Percentiles rank a stretch among this genome's conserved stretches.
Conservation (phyloP, 2,329 filamentous ascomycete genomes). For the Didymella pinodella region DNA sequence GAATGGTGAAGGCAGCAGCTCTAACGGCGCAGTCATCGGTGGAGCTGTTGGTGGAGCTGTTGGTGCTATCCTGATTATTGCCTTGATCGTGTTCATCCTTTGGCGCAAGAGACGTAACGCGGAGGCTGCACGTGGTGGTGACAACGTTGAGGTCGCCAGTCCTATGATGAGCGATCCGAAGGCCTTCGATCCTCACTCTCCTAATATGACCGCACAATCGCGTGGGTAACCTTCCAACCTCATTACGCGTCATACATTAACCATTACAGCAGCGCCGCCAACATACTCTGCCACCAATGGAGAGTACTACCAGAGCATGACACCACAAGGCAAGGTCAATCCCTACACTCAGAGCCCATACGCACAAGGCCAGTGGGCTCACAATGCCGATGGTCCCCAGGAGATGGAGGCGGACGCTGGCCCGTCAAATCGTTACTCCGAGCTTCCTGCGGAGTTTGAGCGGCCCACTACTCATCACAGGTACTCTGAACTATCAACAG, state of each 20-base stretch:
- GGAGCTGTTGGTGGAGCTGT: constrained; percentile 40
- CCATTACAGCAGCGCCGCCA: constrained; percentile 32
- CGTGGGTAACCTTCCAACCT: constrained; percentile 24
- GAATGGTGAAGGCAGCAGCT: constrained; percentile 6
- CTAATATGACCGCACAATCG: constrained; percentile 29
- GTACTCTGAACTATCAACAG: constrained; percentile 35
- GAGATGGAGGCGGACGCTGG: constrained; percentile 30
- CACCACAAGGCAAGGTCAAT: constrained; percentile 21
- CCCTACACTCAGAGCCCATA: constrained; percentile 18
- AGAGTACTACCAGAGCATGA: constrained; percentile 25
- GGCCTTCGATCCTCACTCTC: constrained; percentile 17
- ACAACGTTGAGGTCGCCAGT: constrained; percentile 7
- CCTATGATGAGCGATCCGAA: constrained; percentile 29
- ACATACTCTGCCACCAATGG: constrained; percentile 35
- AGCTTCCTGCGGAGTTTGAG: constrained; percentile 34
- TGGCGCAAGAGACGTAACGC: constrained; percentile 27
- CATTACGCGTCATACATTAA: background rate
- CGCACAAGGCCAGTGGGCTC: constrained; percentile 28
- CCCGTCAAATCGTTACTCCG: constrained; percentile 27
- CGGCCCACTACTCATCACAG: constrained; percentile 18
- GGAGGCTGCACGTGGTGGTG: background rate
- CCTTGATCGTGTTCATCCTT: constrained; percentile 35
- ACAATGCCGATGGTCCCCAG: constrained; percentile 25
- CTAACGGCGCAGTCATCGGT: constrained; percentile 38
- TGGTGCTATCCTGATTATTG: constrained; percentile 35